A percentile compares a stretch with the other conserved stretches of the same genome.
phyloP scores from a whole-genome alignment of 495 filamentous ascomycete genomes.

The Lasiosphaeriaceae sp. region DNA sequence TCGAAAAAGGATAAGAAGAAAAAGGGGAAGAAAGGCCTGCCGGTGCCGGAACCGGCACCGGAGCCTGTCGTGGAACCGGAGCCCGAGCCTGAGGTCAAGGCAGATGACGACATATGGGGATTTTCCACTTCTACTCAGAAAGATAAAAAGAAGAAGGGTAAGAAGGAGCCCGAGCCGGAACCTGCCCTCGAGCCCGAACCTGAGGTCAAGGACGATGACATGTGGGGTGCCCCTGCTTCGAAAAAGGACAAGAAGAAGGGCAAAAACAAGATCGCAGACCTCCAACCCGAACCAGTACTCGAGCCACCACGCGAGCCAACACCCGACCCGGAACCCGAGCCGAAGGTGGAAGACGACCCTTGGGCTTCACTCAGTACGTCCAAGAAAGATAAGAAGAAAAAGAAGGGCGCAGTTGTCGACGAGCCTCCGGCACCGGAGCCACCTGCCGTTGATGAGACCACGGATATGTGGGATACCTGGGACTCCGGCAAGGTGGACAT shows the following conservation, averaged over 20 bases:
- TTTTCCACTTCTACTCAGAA: conserved; percentile 4
- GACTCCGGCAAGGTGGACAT: too few species aligned
- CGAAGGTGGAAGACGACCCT: conserved; percentile 21
- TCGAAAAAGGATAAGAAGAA: conserved; percentile 22
- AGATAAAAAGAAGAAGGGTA: conserved; percentile 23
- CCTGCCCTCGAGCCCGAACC: conserved; percentile 7
- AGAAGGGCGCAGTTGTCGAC: conserved; percentile 12
- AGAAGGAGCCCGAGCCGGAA: conserved; percentile 16
- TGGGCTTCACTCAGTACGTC: conserved; percentile 5
- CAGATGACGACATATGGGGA: conserved; percentile 20
- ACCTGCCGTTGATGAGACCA: background rate
- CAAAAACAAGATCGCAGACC: conserved; percentile 5
- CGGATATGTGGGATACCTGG: conserved; percentile 2
- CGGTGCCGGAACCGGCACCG: conserved; percentile 7
- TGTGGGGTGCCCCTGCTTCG: conserved; percentile 6
- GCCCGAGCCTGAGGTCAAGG: conserved; percentile 15
- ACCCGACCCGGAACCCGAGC: too few species aligned
- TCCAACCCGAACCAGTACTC: conserved; percentile 7
- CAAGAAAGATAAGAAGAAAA: conserved; percentile 24
- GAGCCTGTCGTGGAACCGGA: conserved; percentile 5
- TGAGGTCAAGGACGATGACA: background rate
- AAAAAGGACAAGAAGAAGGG: conserved; percentile 20
- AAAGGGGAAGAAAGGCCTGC: conserved; percentile 10
- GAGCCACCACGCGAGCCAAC: conserved; percentile 11
- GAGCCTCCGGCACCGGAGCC: conserved; percentile 11